Percentiles rank a stretch among this genome's conserved stretches.
These are phyloP conservation scores for Boletus hoseneyae DNA, from an alignment of 1,284 basidiomycete genomes.

Conservation along the genomic window DNA sequence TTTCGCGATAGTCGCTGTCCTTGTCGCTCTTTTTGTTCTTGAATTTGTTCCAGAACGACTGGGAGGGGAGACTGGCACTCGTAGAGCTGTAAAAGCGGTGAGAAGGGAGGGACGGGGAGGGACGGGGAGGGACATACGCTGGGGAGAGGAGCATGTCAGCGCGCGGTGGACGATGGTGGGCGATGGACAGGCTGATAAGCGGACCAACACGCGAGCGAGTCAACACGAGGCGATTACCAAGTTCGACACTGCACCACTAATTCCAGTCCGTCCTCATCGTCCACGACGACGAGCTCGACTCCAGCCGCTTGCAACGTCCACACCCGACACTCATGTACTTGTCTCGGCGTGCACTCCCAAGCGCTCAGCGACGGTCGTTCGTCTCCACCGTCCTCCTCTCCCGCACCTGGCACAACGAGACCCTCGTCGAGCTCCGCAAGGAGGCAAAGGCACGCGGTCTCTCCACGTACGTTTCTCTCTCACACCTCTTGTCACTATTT, in stretches of 20 bases:
- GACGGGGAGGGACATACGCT: constrained; percentile 52
- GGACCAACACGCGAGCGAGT: constrained; percentile 22
- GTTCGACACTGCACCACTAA: too few species aligned
- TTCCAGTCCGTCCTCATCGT: constrained; percentile 8
- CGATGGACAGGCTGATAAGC: constrained; percentile 20
- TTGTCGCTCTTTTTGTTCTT: constrained; percentile 55
- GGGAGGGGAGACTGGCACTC: constrained; percentile 57
- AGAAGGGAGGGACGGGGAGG: constrained; percentile 24
- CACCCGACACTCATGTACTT: not conserved
- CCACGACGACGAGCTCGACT: constrained; percentile 8
- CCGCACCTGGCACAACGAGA: constrained; percentile 62
- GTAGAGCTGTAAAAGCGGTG: constrained; percentile 47
- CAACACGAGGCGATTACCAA: constrained; percentile 20
- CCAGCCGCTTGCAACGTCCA: too few species aligned
- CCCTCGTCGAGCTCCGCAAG: constrained; percentile 55
- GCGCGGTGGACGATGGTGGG: constrained; percentile 23
- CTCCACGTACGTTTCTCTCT: constrained; percentile 46
- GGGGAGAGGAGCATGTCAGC: constrained; percentile 69
- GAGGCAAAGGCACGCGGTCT: constrained; percentile 67
- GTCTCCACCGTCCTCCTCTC: constrained; percentile 68
- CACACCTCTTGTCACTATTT: too few species aligned
- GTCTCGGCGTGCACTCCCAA: constrained; percentile 4
- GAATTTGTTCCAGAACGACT: constrained; percentile 68
- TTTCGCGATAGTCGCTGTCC: constrained; percentile 53
- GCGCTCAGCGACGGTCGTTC: constrained; percentile 37